These are phyloP conservation scores for Scortechinia acanthostroma DNA, from an alignment of 2,329 filamentous ascomycete species.

Conservation along the genomic window DNA sequence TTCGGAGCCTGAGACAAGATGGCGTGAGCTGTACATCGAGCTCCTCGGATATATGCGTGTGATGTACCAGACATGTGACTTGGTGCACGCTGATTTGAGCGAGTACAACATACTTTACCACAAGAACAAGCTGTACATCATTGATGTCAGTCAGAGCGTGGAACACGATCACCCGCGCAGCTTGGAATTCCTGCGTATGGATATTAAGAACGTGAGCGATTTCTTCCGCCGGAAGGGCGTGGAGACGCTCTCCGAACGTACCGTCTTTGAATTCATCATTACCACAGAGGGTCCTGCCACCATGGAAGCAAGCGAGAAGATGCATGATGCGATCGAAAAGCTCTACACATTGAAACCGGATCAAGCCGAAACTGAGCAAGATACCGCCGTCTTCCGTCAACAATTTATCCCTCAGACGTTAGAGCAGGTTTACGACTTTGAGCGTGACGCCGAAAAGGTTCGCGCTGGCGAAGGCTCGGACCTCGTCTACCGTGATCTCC, in stretches of 20 bases:
- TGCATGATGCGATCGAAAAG: constrained; percentile 56
- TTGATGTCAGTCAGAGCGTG: constrained; percentile 95
- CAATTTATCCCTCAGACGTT: constrained; percentile 95
- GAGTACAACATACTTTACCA: constrained; percentile 97
- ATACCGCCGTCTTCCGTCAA: constrained; percentile 87
- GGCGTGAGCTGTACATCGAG: constrained; percentile 74
- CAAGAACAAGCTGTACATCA: constrained; percentile 76
- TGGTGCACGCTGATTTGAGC: constrained; percentile 93
- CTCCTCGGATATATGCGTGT: constrained; percentile 82
- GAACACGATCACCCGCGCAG: constrained; percentile 92
- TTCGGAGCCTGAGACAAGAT: constrained; percentile 64
- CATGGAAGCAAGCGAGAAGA: constrained; percentile 41
- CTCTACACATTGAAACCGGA: constrained; percentile 52
- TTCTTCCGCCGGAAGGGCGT: constrained; percentile 87
- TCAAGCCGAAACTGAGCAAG: constrained; percentile 60
- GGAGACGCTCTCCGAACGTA: constrained; percentile 70
- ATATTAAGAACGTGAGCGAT: constrained; percentile 92
- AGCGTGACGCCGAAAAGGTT: constrained; percentile 78
- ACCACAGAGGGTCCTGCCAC: constrained; percentile 42
- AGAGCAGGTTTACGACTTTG: constrained; percentile 92
- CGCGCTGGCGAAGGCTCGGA: constrained; percentile 66
- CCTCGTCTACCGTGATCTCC: constrained; percentile 78
- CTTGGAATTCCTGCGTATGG: constrained; percentile 91
- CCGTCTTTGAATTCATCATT: constrained; percentile 80
- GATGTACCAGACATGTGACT: constrained; percentile 83